A percentile compares a stretch with the other conserved stretches of the same genome.
Evolutionary conservation across 331 rosid genomes (phyloP).

Genomic region (Quercus phellos): DNA sequence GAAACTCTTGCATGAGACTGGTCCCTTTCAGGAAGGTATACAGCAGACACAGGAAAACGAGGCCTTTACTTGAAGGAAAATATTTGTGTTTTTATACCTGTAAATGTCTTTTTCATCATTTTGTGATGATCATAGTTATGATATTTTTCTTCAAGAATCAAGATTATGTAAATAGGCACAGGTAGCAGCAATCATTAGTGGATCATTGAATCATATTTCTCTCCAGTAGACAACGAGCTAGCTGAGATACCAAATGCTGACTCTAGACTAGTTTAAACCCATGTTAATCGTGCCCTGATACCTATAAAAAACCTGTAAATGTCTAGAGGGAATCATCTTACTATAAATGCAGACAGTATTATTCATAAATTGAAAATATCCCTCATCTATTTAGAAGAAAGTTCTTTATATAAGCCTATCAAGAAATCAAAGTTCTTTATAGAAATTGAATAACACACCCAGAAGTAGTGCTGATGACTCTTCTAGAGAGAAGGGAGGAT

Average conservation of each 20-base stretch:
- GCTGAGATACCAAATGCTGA: not conserved
- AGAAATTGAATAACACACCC: not conserved
- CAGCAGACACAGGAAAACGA: too few species aligned
- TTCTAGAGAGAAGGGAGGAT: not conserved
- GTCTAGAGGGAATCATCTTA: not conserved
- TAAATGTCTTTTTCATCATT: not conserved
- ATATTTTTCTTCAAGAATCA: not conserved
- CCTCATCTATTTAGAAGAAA: not conserved
- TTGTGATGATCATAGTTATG: not conserved
- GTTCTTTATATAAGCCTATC: not conserved
- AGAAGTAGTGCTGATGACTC: not conserved
- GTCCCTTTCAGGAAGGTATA: constrained; percentile 60
- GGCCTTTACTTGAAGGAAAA: not conserved
- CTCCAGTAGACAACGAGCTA: not conserved
- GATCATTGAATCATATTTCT: not conserved
- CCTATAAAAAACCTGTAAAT: not conserved
- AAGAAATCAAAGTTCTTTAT: not conserved
- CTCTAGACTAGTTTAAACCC: not conserved
- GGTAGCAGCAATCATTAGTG: not conserved
- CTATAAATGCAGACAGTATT: too few species aligned
- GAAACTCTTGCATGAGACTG: constrained; percentile 66
- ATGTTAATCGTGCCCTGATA: not conserved
- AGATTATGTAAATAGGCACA: not conserved
- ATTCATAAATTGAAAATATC: too few species aligned
- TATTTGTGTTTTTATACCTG: not conserved